Conservation (phyloP, 2,329 filamentous ascomycete genomes). For the Chaetomium globosum region DNA sequence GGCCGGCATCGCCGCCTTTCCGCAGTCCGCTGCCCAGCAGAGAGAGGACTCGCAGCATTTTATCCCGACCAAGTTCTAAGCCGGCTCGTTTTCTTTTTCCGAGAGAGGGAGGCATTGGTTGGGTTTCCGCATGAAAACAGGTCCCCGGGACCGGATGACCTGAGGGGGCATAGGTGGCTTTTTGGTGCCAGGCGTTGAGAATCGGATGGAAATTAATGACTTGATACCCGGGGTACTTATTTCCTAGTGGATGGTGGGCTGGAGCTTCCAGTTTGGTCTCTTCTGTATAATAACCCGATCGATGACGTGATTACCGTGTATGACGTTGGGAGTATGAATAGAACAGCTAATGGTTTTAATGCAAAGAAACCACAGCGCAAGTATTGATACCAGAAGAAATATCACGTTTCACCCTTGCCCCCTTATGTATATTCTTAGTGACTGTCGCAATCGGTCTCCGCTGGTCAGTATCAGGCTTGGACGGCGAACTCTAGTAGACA, state of each 20-base stretch:
- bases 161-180: neutral
- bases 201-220: constrained; percentile 5
- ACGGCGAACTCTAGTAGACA: neutral
- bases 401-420: too few species aligned
- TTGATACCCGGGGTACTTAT: constrained; percentile 27
- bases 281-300: constrained; percentile 3
- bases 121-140: neutral
- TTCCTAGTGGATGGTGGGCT: neutral
- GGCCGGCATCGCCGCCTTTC: constrained; percentile 76
- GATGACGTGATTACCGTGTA: neutral
- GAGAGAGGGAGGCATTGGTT: neutral
- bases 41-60: constrained; percentile 63
- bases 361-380: neutral
- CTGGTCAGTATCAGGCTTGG: too few species aligned
- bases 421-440: too few species aligned
- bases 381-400: neutral
- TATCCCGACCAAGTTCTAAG: constrained; percentile 35
- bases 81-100: neutral
- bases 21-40: constrained; percentile 68
- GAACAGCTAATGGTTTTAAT: neutral
- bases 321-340: constrained; percentile 1
- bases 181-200: constrained; percentile 26
- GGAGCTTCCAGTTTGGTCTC: neutral
- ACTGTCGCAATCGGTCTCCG: neutral
- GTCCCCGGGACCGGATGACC: neutral